Base-by-base conservation (phyloP, 2,329 filamentous ascomycete species). In the Aaosphaeria pasadenensis region DNA sequence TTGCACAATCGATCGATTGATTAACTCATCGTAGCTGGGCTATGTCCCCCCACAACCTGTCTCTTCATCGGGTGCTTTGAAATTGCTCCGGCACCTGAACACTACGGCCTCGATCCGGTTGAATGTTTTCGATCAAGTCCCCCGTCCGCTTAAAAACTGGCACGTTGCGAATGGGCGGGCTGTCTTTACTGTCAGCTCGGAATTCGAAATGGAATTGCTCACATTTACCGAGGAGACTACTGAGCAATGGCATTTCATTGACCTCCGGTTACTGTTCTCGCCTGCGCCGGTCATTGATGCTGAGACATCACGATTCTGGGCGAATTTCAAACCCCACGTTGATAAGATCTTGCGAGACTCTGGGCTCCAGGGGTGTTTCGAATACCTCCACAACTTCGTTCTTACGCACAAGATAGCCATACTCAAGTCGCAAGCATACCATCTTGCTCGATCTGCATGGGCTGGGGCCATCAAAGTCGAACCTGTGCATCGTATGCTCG, bases 131-230 rank as follows among this genome's bases (percentile, higher is more conserved):
- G 91, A 97, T 57, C 83, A 85, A 53, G 82, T 96, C 41, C 94
- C 94, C 1, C 71, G 76, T n/a, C 80, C 87, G 46, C 89, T 97
- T 66, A 81, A 80, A 58, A 79, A 88, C 51, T 97, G 91, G 72
- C 80, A 78, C 5, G 88, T 99, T 51, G 80, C 81, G 45, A 88
- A 89, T 44, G 94, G 95, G n/a, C 84, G 92, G 43, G 92, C 88
- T 5, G 97, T 91, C 0, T 99, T 99, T 68, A 81, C 77, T 42
- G 88, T 97, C 1, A 75, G 82, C 3, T 82, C 83, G 45, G 92
- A 97, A 67, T 96, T 96, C 60, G 92, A 97, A 67, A 83, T 97
- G 17, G 94, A 97, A 65, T 80, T 99, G 44, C 91, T 91, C 1
- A 88, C 97, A 53, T 89, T 88, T 13, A 87, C 91, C 57, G 91